Evolutionary conservation across 2,329 filamentous ascomycete species (phyloP).

Genomic region (Beauveria bassiana): DNA sequence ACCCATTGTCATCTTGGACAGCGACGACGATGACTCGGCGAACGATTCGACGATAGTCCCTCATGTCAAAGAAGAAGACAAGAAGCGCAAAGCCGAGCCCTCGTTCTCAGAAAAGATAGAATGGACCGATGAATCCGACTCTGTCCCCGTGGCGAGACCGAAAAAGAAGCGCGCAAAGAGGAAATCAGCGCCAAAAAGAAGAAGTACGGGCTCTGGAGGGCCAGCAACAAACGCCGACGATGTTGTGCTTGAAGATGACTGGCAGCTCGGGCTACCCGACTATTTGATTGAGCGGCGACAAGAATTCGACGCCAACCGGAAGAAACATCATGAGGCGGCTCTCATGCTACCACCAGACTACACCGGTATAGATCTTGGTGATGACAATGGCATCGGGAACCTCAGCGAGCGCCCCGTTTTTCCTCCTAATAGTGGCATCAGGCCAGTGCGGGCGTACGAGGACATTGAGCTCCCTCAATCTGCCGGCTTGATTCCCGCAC

Average conservation of each 20-base stretch:
- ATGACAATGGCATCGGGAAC: conserved; percentile 22
- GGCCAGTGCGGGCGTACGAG: conserved; percentile 61
- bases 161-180: conserved; percentile 29
- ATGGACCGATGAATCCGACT: conserved; percentile 54
- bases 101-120: conserved; percentile 36
- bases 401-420: conserved; percentile 66
- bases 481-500: conserved; percentile 73
- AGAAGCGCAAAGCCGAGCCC: conserved; percentile 31
- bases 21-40: neutral
- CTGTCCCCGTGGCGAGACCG: conserved; percentile 48
- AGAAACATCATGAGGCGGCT: conserved; percentile 56
- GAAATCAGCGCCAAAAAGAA: conserved; percentile 23
- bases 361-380: conserved; percentile 63
- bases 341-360: conserved; percentile 73
- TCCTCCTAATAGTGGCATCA: conserved; percentile 41
- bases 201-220: conserved; percentile 16
- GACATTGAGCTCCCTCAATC: conserved; percentile 71
- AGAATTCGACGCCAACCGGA: conserved; percentile 58
- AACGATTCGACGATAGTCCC: neutral
- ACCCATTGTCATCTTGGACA: conserved; percentile 5
- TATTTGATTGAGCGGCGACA: conserved; percentile 63
- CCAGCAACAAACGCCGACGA: conserved; percentile 21
- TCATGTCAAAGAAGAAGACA: neutral
- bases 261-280: conserved; percentile 56
- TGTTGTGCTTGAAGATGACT: conserved; percentile 33